Evolutionary conservation across 805 yeast genomes (phyloP).

Genomic region (Candida koratica): DNA sequence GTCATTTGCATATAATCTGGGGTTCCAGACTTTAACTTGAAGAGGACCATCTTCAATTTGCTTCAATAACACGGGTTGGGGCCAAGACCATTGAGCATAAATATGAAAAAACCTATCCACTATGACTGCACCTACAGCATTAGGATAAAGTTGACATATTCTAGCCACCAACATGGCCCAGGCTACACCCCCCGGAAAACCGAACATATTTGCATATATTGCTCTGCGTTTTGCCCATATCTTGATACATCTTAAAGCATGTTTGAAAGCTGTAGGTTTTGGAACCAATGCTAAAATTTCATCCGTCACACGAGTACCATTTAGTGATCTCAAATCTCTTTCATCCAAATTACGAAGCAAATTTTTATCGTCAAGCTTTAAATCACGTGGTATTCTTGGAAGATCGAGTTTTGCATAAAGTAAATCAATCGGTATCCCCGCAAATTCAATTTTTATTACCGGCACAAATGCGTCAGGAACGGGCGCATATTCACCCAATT

Average conservation of each 20-base stretch:
- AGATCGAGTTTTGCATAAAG: slow-evolving; percentile 80
- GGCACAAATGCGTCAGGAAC: slow-evolving; percentile 99
- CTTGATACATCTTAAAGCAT: slow-evolving; percentile 87
- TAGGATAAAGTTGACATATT: slow-evolving; percentile 93
- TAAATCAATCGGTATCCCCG: slow-evolving; percentile 90
- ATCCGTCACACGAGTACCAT: slow-evolving; percentile 97
- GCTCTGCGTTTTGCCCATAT: slow-evolving; percentile 97
- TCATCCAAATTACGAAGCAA: slow-evolving; percentile 85
- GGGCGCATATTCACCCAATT: slow-evolving; percentile 83
- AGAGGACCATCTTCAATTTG: slow-evolving; percentile 96
- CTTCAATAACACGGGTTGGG: slow-evolving; percentile 91
- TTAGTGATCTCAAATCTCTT: slow-evolving; percentile 80
- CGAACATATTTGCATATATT: slow-evolving; percentile 89
- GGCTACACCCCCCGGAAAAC: slow-evolving; percentile 99
- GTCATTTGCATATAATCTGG: slow-evolving; percentile 83
- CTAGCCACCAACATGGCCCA: slow-evolving; percentile 99
- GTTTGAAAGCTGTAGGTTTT: slow-evolving; percentile 86
- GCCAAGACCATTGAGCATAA: slow-evolving; percentile 93
- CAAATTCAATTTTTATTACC: slow-evolving; percentile 81
- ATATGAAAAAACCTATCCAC: slow-evolving; percentile 87
- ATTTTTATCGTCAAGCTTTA: slow-evolving; percentile 81
- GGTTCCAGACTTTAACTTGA: slow-evolving; percentile 97
- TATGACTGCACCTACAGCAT: slow-evolving; percentile 89
- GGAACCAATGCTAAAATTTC: slow-evolving; percentile 88
- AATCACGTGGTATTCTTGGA: slow-evolving; percentile 72